Evolutionary conservation across 164 flowering plant species (phyloP).

Genomic region (Nymphaea colorata): DNA sequence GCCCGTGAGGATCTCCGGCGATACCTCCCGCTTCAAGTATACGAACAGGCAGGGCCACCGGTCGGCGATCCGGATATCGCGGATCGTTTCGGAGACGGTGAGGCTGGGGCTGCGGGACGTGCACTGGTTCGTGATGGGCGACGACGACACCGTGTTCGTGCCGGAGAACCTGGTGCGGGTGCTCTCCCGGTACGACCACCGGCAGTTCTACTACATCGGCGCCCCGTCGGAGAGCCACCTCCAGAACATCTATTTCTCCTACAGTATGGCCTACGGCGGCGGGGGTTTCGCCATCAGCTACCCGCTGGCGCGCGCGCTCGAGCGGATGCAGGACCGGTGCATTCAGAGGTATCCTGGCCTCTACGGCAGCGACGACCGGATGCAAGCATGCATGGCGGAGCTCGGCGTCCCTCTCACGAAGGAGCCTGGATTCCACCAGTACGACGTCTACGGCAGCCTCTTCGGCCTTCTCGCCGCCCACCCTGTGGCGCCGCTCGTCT

Average conservation of each 20-base stretch:
- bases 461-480: slow-evolving; percentile 71
- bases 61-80: slow-evolving; percentile 49
- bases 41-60: slow-evolving; percentile 31
- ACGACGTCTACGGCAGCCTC: slow-evolving; percentile 49
- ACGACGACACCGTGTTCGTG: slow-evolving; percentile 64
- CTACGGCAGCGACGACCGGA: slow-evolving; percentile 65
- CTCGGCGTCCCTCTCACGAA: slow-evolving; percentile 82
- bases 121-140: slow-evolving; percentile 68
- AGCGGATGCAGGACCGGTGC: slow-evolving; percentile 48
- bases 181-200: slow-evolving; percentile 48
- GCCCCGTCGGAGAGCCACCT: slow-evolving; percentile 52
- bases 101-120: slow-evolving; percentile 30
- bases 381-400: slow-evolving; percentile 77
- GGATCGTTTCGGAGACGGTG: slow-evolving; percentile 49
- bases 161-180: slow-evolving; percentile 47
- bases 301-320: slow-evolving; percentile 41
- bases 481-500: slow-evolving; percentile 66
- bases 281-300: slow-evolving; percentile 69
- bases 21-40: slow-evolving; percentile 37
- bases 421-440: slow-evolving; percentile 36
- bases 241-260: slow-evolving; percentile 49
- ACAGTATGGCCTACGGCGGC: slow-evolving; percentile 69
- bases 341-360: slow-evolving; percentile 38
- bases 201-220: slow-evolving; percentile 50
- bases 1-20: slow-evolving; percentile 28